A percentile compares a stretch with the other conserved stretches of the same genome.
These are phyloP conservation scores for Casuarina glauca DNA, from an alignment of 306 rosid genomes.

Conservation along the genomic window DNA sequence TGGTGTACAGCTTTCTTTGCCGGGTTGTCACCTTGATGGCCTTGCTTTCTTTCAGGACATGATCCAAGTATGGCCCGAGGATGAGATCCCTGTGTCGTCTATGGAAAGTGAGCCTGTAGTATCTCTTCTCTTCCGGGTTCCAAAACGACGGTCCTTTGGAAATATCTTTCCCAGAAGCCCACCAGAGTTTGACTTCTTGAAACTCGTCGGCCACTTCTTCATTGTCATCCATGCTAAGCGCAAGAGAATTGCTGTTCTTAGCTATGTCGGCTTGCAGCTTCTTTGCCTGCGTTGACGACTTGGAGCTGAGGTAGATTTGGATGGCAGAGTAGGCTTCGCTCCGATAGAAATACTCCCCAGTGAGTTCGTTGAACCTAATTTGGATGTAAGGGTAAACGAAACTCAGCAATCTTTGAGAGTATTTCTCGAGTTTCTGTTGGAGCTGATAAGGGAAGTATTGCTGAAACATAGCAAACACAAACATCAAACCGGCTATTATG, in stretches of 20 bases:
- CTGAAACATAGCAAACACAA: slow-evolving; percentile 70
- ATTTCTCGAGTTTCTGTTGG: slow-evolving; percentile 49
- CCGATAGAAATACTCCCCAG: slow-evolving; percentile 74
- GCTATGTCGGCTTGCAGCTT: slow-evolving; percentile 69
- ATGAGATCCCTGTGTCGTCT: slow-evolving; percentile 51
- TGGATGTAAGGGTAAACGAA: slow-evolving; percentile 73
- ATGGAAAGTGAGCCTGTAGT: slow-evolving; percentile 67
- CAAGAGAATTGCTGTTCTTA: slow-evolving; percentile 56
- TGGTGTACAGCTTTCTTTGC: slow-evolving; percentile 71
- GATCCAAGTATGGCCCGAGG: slow-evolving; percentile 44
- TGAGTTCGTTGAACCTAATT: slow-evolving; percentile 76
- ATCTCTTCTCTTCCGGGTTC: slow-evolving; percentile 57
- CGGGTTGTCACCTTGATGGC: slow-evolving; percentile 50
- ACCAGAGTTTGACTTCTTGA: slow-evolving; percentile 69
- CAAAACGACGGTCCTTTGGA: slow-evolving; percentile 43
- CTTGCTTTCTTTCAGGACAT: slow-evolving; percentile 62
- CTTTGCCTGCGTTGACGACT: slow-evolving; percentile 67
- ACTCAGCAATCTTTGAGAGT: slow-evolving; percentile 49
- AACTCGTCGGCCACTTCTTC: slow-evolving; percentile 77
- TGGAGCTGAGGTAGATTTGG: slow-evolving; percentile 65
- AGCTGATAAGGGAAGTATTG: slow-evolving; percentile 63
- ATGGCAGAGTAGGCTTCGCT: slow-evolving; percentile 81
- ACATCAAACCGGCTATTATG: slow-evolving; percentile 54
- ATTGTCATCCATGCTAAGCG: slow-evolving; percentile 87
- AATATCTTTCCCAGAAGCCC: slow-evolving; percentile 62